These are phyloP conservation scores for Cordyceps farinosa DNA, from an alignment of 2,329 filamentous ascomycete genomes.

Conservation along the genomic window DNA sequence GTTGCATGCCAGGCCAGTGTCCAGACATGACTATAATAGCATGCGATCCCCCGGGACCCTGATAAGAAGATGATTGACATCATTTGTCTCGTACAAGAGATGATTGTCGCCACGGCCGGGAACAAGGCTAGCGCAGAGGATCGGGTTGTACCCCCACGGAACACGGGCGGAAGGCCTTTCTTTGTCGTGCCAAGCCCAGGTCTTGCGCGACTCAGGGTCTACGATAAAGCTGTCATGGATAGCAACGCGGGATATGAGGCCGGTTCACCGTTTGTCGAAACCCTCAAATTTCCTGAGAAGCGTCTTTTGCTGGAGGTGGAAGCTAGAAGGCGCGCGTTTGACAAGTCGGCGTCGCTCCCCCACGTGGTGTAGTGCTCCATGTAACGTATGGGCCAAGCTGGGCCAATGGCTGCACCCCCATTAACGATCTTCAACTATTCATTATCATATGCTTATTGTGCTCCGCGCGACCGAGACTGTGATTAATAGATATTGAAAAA, in stretches of 20 bases:
- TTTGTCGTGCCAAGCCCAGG: neutral
- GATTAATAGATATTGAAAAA: neutral
- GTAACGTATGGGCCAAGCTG: slow-evolving; percentile 4
- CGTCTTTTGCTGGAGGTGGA: neutral
- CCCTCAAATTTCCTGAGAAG: neutral
- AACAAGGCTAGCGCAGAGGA: neutral
- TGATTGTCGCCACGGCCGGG: neutral
- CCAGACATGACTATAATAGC: neutral
- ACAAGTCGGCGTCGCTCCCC: neutral
- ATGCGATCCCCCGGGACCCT: neutral
- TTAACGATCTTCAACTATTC: slow-evolving; percentile 8
- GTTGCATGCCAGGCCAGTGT: neutral
- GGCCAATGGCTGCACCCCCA: slow-evolving; percentile 14
- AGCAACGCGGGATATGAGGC: neutral
- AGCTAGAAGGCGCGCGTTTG: neutral
- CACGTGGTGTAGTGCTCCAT: slow-evolving; percentile 2
- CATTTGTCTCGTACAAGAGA: neutral
- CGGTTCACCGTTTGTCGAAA: neutral
- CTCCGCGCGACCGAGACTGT: neutral
- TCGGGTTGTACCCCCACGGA: neutral
- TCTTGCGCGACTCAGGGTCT: neutral
- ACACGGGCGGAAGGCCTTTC: neutral
- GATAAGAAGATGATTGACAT: neutral
- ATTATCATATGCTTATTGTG: neutral
- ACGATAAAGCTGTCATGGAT: neutral